These are phyloP conservation scores for Astrothelium macrocarpum DNA, from an alignment of 495 filamentous ascomycete species.

Conservation along the genomic window DNA sequence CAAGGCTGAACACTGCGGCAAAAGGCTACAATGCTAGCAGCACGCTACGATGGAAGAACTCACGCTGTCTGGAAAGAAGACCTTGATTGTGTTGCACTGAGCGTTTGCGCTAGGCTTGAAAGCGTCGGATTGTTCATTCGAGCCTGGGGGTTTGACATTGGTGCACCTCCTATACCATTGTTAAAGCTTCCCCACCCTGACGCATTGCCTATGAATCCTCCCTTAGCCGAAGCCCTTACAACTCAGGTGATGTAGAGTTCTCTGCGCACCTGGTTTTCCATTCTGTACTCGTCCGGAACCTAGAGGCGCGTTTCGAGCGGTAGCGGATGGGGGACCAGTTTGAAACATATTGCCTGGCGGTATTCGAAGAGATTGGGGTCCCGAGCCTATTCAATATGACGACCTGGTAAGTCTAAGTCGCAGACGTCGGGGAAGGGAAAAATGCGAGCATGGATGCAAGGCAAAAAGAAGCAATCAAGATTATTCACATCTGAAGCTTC, in stretches of 20 bases:
- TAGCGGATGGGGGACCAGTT: slow-evolving; percentile 54
- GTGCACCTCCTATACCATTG: slow-evolving; percentile 1
- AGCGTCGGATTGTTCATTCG: slow-evolving; percentile 4
- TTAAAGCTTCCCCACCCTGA: slow-evolving; percentile 71
- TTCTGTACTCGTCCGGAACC: slow-evolving; percentile 63
- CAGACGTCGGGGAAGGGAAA: background rate
- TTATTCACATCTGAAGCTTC: background rate
- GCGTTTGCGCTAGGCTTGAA: slow-evolving; percentile 5
- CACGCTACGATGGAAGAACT: background rate
- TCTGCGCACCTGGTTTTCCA: slow-evolving; percentile 58
- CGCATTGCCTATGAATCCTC: slow-evolving; percentile 46
- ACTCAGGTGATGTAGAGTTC: slow-evolving; percentile 8
- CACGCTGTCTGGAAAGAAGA: slow-evolving; percentile 1
- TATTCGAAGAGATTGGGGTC: slow-evolving; percentile 59
- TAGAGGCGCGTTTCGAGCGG: slow-evolving; percentile 42
- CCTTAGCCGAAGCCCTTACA: slow-evolving; percentile 15
- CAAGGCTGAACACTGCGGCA: background rate
- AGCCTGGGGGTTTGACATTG: background rate
- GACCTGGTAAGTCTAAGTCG: background rate
- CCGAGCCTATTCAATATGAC: slow-evolving; percentile 40
- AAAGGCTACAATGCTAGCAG: background rate
- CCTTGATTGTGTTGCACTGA: background rate
- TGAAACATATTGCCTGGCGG: slow-evolving; percentile 54
- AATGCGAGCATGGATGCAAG: background rate
- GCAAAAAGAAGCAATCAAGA: background rate